Base-by-base conservation (phyloP, 805 yeast genomes). In the Nakazawaea pomicola region DNA sequence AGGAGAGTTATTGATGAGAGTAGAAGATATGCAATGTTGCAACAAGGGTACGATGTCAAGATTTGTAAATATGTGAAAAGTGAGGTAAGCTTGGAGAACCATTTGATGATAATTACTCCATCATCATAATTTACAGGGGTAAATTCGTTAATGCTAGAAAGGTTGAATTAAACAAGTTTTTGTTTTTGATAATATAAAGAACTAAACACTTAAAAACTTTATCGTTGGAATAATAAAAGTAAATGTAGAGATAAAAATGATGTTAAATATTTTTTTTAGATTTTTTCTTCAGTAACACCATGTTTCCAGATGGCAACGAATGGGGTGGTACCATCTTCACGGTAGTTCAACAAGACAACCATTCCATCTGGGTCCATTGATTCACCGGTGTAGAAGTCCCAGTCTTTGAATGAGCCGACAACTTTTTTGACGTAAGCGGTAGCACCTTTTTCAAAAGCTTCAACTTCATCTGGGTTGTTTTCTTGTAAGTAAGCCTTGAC, bases 301-400 rank as follows among this genome's bases (percentile, higher is more conserved):
- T 93, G 99, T 78, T 91, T 93, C 99, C 99, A 93, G 83, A 90
- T 82, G 54, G 90, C 88, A 62, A 91, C 93, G 75, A 66, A 93
- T 65, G 99, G 99, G 57, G 99, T 93, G 60, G 81, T 76, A 77
- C 99, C 99, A 67, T 93, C 98, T 78, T 93, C 99, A 76, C 99
- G 95, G 89, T 91, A 93, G 95, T 93, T 93, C 72, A 93, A 85
- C 69, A 93, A 80, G 57, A 89, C 88, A 64, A 93, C 73, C 99
- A 93, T 93, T 57, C 83, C 99, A 72, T 93, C 99, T 69, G 99
- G 99, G 81, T 93, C 97, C 99, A 93, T 93, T 65, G 96, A 85
- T 78, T 91, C 98, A 78, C 99, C 98, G 57, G 96, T 91, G 90
- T 72, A 93, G 80, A 93, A 93, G 67, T 93, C 99, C 95, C 95